phyloP scores from a whole-genome alignment of 2,329 filamentous ascomycete genomes.

The Raffaelea ambrosiae region DNA sequence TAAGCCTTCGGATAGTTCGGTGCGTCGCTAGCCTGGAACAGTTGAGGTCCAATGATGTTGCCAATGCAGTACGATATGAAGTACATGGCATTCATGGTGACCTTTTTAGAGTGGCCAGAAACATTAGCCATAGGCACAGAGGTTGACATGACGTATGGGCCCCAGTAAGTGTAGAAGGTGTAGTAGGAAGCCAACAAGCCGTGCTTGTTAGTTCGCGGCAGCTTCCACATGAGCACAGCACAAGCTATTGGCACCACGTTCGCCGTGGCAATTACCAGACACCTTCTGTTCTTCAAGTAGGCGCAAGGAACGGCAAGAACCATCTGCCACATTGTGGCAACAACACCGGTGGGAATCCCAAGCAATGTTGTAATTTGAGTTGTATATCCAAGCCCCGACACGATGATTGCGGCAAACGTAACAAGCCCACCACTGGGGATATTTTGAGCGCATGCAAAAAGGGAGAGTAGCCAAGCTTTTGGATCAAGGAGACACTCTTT shows the following conservation, averaged over 20 bases:
- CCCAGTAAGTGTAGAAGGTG: slow-evolving; percentile 8
- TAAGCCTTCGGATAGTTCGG: slow-evolving; percentile 45
- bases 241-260: slow-evolving; percentile 4
- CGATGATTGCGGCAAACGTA: slow-evolving; percentile 13
- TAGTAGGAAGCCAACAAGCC: slow-evolving; percentile 5
- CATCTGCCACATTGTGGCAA: slow-evolving; percentile 16
- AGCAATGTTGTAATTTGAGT: slow-evolving; percentile 20
- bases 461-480: slow-evolving; percentile 14
- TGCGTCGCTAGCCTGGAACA: slow-evolving; percentile 42
- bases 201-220: slow-evolving; percentile 1
- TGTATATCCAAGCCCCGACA: slow-evolving; percentile 13
- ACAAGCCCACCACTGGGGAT: slow-evolving; percentile 14
- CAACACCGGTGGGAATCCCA: slow-evolving; percentile 26
- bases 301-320: not conserved
- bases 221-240: slow-evolving; percentile 5
- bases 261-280: slow-evolving; percentile 1
- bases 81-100: slow-evolving; percentile 7
- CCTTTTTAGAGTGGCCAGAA: slow-evolving; percentile 9
- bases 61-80: slow-evolving; percentile 30
- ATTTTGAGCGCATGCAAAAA: slow-evolving; percentile 12
- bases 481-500: slow-evolving; percentile 40
- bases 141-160: slow-evolving; percentile 4
- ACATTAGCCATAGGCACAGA: slow-evolving; percentile 30
- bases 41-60: slow-evolving; percentile 50
- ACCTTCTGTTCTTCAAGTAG: not conserved